phyloP scores from a whole-genome alignment of 495 filamentous ascomycete genomes.

The Penicillium malachiteum region DNA sequence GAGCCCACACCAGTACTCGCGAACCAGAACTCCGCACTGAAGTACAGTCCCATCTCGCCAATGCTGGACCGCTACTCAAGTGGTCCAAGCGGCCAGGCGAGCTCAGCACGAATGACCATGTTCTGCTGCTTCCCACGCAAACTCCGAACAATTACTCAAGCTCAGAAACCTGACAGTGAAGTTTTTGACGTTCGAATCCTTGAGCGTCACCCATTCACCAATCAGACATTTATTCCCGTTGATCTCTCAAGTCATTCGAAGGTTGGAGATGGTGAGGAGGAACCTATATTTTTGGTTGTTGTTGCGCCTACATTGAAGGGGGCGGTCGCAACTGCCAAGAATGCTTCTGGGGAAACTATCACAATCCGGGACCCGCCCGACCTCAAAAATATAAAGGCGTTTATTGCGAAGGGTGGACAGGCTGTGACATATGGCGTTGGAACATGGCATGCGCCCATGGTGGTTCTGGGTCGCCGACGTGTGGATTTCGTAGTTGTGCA shows the following conservation, averaged over 20 bases:
- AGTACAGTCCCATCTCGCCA: conserved; percentile 76
- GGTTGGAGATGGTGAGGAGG: conserved; percentile 29
- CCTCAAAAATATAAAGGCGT: conserved; percentile 66
- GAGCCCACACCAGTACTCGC: conserved; percentile 46
- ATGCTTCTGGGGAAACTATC: conserved; percentile 31
- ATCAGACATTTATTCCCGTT: conserved; percentile 87
- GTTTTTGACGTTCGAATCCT: conserved; percentile 72
- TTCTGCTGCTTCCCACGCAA: conserved; percentile 79
- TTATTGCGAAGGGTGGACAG: conserved; percentile 74
- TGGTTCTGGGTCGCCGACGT: conserved; percentile 66
- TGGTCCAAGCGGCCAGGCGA: conserved; percentile 61
- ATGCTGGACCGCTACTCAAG: conserved; percentile 63
- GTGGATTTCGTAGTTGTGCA: conserved; percentile 88
- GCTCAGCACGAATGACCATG: conserved; percentile 72
- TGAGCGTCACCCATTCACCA: conserved; percentile 91
- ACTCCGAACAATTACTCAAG: conserved; percentile 29
- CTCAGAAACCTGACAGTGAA: conserved; percentile 17
- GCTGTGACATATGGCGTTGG: conserved; percentile 89
- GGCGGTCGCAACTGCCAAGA: conserved; percentile 32
- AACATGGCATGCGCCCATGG: conserved; percentile 99
- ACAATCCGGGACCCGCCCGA: conserved; percentile 67
- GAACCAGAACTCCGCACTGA: conserved; percentile 87
- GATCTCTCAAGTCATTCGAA: conserved; percentile 46
- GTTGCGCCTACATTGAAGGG: conserved; percentile 71
- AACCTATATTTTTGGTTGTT: conserved; percentile 72